phyloP scores from a whole-genome alignment of 1,284 basidiomycete genomes.

The Irpex sp. region DNA sequence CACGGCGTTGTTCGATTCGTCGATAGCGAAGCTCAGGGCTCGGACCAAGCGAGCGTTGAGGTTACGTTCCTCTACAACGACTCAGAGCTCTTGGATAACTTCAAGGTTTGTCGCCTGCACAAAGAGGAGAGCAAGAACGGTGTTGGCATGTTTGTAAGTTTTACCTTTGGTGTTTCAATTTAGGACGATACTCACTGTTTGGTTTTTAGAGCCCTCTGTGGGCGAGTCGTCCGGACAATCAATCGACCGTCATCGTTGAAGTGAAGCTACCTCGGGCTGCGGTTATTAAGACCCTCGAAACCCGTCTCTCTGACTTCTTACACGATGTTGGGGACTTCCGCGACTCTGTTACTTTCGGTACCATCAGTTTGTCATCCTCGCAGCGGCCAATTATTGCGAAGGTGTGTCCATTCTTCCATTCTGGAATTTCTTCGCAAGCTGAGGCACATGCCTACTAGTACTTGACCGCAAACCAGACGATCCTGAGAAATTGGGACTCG shows the following conservation, averaged over 20 bases:
- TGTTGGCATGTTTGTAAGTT: constrained; percentile 28
- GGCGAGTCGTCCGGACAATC: constrained; percentile 1
- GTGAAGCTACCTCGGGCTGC: constrained; percentile 15
- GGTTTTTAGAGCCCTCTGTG: constrained; percentile 15
- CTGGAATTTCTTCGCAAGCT: background rate
- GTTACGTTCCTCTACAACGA: constrained; percentile 18
- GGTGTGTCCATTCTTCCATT: constrained; percentile 8
- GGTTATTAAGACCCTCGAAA: constrained; percentile 18
- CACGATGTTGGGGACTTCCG: constrained; percentile 20
- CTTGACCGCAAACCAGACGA: constrained; percentile 26
- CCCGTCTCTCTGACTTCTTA: constrained; percentile 19
- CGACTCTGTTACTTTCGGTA: constrained; percentile 15
- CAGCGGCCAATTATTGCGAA: constrained; percentile 17
- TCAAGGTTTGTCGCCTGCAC: constrained; percentile 21
- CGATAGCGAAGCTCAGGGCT: constrained; percentile 11
- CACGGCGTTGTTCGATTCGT: constrained; percentile 22
- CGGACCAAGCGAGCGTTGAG: constrained; percentile 18
- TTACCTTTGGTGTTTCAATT: background rate
- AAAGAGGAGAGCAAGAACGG: constrained; percentile 20
- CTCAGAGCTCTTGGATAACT: constrained; percentile 15
- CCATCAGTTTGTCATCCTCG: constrained; percentile 12
- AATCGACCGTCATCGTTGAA: constrained; percentile 17
- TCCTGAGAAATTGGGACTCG: constrained; percentile 31
- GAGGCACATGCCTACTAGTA: constrained; percentile 36
- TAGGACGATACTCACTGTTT: background rate